Evolutionary conservation across 495 filamentous ascomycete genomes (phyloP).

Genomic region (Entonaema liquescens): DNA sequence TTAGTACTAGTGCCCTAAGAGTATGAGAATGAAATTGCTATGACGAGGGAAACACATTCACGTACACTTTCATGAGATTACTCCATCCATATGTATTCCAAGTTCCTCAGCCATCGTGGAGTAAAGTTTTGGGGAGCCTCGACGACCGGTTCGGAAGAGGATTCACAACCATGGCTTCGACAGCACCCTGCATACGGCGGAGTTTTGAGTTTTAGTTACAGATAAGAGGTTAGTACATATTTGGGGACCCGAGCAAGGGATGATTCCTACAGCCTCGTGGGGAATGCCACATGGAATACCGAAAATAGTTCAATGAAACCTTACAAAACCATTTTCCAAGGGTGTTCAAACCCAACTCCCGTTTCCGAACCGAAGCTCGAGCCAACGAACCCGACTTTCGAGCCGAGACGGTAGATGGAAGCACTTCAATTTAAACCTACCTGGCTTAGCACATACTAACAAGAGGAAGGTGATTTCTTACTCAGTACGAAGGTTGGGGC

Average conservation of each 20-base stretch:
- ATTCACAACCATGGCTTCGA: conserved; percentile 10
- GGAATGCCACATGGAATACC: conserved; percentile 20
- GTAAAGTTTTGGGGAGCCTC: not conserved
- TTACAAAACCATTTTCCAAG: conserved; percentile 21
- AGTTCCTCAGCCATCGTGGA: conserved; percentile 1
- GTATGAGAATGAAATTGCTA: not conserved
- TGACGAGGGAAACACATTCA: not conserved
- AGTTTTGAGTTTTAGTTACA: conserved; percentile 15
- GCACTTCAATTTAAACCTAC: not conserved
- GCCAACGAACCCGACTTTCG: conserved; percentile 2
- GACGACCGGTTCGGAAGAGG: conserved; percentile 10
- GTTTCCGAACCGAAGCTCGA: conserved; percentile 20
- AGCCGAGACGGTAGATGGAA: not conserved
- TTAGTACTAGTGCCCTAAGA: not conserved
- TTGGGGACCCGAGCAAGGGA: conserved; percentile 29
- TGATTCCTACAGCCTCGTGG: conserved; percentile 30
- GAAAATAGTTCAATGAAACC: conserved; percentile 29
- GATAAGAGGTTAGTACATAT: conserved; percentile 9
- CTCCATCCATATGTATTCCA: conserved; percentile 17
- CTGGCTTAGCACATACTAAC: not conserved
- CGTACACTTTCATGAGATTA: not conserved
- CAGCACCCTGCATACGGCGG: conserved; percentile 36
- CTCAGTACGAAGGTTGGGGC: not conserved
- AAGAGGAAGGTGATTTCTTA: not conserved
- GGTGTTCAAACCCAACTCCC: conserved; percentile 21